A percentile compares a stretch with the other conserved stretches of the same genome.
Evolutionary conservation across 371 early-diverging fungal species (phyloP).

Genomic region (Lichtheimia ornata): DNA sequence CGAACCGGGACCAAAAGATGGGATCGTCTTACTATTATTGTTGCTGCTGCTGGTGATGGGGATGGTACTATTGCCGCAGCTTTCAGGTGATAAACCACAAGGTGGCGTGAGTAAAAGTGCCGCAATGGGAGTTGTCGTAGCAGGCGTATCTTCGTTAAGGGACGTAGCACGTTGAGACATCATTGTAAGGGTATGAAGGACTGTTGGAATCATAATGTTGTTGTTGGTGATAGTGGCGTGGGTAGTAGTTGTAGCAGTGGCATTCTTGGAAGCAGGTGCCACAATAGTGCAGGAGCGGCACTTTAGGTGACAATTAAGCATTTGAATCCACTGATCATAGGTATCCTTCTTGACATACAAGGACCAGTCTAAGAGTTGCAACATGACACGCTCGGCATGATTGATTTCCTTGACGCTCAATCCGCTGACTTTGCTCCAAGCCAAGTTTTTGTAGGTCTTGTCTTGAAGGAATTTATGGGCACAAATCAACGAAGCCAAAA

Average conservation of each 20-base stretch:
- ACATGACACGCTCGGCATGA: constrained; percentile 70
- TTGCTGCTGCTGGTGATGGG: no score
- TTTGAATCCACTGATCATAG: constrained; percentile 54
- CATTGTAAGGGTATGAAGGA: no score
- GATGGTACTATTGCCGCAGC: no score
- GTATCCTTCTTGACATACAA: constrained; percentile 65
- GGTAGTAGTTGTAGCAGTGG: constrained; percentile 8
- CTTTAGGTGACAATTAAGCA: constrained; percentile 37
- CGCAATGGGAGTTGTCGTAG: no score
- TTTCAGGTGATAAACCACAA: no score
- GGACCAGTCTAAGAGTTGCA: constrained; percentile 73
- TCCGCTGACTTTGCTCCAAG: constrained; percentile 81
- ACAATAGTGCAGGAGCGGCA: neutral
- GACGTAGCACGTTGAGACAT: no score
- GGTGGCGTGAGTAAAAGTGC: no score
- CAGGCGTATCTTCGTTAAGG: no score
- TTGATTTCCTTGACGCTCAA: constrained; percentile 72
- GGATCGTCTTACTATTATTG: no score
- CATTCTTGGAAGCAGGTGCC: constrained; percentile 6
- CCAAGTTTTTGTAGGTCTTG: constrained; percentile 79
- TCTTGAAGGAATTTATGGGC: constrained; percentile 83
- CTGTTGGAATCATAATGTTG: constrained; percentile 1
- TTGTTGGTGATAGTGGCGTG: constrained; percentile 6
- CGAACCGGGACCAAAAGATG: no score
- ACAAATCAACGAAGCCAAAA: constrained; percentile 74